These are phyloP conservation scores for Populus simonii DNA, from an alignment of 345 rosid species.

Conservation along the genomic window DNA sequence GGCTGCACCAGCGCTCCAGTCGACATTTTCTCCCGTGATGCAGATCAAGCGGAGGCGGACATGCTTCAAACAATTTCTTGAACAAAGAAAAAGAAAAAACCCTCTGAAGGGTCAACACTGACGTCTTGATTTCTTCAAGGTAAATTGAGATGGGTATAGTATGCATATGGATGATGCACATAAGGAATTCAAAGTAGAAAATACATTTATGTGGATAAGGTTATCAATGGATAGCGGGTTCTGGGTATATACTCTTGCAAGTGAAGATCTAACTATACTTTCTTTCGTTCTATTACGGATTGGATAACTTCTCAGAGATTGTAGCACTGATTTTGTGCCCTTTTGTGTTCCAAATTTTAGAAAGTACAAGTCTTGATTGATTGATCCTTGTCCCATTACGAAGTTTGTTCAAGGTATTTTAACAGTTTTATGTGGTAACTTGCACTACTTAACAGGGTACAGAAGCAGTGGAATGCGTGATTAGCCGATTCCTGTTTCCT, in stretches of 20 bases:
- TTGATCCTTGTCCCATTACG: neutral
- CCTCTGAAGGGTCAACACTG: neutral
- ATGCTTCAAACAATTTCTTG: constrained; percentile 21
- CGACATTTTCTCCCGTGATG: constrained; percentile 62
- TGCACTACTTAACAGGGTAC: too few relatives aligned
- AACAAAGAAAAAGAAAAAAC: neutral
- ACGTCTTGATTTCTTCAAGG: neutral
- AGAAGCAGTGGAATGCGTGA: too few relatives aligned
- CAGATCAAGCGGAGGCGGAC: constrained; percentile 46
- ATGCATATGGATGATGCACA: neutral
- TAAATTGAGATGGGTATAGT: neutral
- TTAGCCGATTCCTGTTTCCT: too few relatives aligned
- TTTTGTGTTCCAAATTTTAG: neutral
- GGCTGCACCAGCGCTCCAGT: constrained; percentile 64
- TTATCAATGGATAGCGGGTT: constrained; percentile 15
- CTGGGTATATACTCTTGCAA: constrained; percentile 16
- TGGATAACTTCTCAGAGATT: constrained; percentile 6
- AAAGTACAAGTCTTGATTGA: neutral
- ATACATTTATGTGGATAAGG: constrained; percentile 12
- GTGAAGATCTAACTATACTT: constrained; percentile 16
- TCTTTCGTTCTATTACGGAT: constrained; percentile 1
- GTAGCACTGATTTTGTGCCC: constrained; percentile 17
- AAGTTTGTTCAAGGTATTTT: too few relatives aligned
- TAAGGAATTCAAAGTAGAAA: neutral
- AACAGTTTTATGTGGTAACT: too few relatives aligned